These are phyloP conservation scores for Zygnema circumcarinatum DNA, from an alignment of 139 green algal species.

Conservation along the genomic window DNA sequence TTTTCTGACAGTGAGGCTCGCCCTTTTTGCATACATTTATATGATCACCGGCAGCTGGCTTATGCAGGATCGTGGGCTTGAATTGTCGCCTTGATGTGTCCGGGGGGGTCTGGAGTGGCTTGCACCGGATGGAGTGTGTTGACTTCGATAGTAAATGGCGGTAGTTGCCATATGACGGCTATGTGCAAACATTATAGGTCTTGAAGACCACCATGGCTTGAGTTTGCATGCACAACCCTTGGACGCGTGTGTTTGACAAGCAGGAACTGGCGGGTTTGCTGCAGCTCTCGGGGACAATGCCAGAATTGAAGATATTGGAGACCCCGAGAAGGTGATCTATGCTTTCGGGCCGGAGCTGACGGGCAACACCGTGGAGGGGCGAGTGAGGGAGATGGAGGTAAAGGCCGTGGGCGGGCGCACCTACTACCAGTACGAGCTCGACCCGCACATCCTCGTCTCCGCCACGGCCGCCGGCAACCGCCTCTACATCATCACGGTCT, in stretches of 20 bases:
- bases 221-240: no score
- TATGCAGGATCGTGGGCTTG: not conserved
- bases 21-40: not conserved
- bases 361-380: conserved; percentile 49
- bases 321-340: conserved; percentile 53
- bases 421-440: conserved; percentile 58
- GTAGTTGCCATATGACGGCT: no score
- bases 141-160: no score
- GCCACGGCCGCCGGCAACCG: conserved; percentile 50
- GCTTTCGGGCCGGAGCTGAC: conserved; percentile 53
- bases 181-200: no score
- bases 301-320: conserved; percentile 46
- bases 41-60: not conserved
- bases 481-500: conserved; percentile 52
- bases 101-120: no score
- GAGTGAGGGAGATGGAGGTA: conserved; percentile 41
- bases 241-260: no score
- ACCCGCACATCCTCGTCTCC: conserved; percentile 46
- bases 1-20: conserved; percentile 65
- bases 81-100: no score
- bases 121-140: no score
- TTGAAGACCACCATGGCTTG: no score
- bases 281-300: conserved; percentile 49
- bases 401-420: conserved; percentile 2
- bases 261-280: no score